Evolutionary conservation across 1,284 basidiomycete species (phyloP).

Genomic region (Chalciporus sp.): DNA sequence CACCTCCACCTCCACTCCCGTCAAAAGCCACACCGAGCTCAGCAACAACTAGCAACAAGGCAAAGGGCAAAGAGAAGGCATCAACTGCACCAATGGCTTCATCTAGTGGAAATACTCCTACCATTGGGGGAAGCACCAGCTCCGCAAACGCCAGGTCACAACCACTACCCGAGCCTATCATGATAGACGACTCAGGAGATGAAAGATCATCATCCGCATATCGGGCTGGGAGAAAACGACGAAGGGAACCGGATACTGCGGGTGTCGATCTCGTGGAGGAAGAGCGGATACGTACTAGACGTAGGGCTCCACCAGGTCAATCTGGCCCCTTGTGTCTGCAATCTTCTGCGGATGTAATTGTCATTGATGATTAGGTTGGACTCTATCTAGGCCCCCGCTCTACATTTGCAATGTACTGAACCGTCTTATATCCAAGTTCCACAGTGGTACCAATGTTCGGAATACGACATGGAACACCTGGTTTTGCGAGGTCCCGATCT

Average conservation of each 20-base stretch:
- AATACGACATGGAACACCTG: background rate
- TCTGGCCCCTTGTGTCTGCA: slow-evolving; percentile 11
- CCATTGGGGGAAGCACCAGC: slow-evolving; percentile 6
- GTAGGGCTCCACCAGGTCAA: slow-evolving; percentile 9
- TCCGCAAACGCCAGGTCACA: slow-evolving; percentile 14
- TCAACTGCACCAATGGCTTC: slow-evolving; percentile 7
- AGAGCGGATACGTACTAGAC: slow-evolving; percentile 19
- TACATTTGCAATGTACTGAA: background rate
- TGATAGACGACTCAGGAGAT: slow-evolving; percentile 54
- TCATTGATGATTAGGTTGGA: slow-evolving; percentile 41
- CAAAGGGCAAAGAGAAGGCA: slow-evolving; percentile 40
- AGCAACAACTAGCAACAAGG: slow-evolving; percentile 36
- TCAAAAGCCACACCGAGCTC: slow-evolving; percentile 6
- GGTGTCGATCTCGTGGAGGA: slow-evolving; percentile 32
- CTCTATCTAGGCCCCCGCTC: background rate
- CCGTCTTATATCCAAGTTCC: background rate
- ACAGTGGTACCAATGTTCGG: background rate
- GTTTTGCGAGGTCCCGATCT: background rate
- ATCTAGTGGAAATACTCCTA: slow-evolving; percentile 5
- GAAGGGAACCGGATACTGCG: slow-evolving; percentile 25
- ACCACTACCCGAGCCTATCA: slow-evolving; percentile 39
- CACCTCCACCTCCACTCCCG: slow-evolving; percentile 23
- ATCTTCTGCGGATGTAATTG: slow-evolving; percentile 40
- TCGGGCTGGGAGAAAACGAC: slow-evolving; percentile 27
- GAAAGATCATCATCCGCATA: slow-evolving; percentile 24